Evolutionary conservation across 2,329 filamentous ascomycete species (phyloP), one percentile per base, ranked within the genome.

Genomic region (Monosporascus sp.): DNA sequence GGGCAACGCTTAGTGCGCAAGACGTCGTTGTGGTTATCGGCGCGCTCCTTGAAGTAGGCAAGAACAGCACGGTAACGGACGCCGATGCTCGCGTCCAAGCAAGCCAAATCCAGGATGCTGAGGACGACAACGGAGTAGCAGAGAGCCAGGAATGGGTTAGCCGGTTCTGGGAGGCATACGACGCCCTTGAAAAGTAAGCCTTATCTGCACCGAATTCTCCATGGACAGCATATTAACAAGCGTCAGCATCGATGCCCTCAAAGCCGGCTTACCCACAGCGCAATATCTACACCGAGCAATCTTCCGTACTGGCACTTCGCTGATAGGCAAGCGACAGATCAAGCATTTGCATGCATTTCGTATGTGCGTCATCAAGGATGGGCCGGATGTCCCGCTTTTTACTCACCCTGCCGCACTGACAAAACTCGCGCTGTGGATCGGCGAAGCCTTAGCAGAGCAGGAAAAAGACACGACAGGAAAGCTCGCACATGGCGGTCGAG

Each of bases 341-440:
- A 89, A 91, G 38, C 91, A 97, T 69, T 78, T 99, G 17, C 85
- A 91, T 48, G 89, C 93, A 1, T 99, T 97, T 70, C 89, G 94
- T 49, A 91, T 99, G 80, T 95, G 90, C 36, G 88, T 97, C 4
- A 91, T 99, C 62, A 96, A 95, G 68, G 94, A 97, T 65, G 91
- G 93, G 0, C 91, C 92, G 0, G 94, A 97, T 63, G 88, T 96
- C 0, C 75, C 82, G n/a, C 80, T 97, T 11, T 99, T 99, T 72
- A 91, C 87, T 1, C 93, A 97, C 65, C 92, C 94, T 0, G 90
- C 92, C 6, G 94, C 94, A 2, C 76, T 99, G 24, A 96, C 92
- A 2, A 97, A 97, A 70, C 81, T 99, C 16, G 92, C 93, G 0
- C 79, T 96, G 3, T 99, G 94, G 94, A 83, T 99, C 43, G 90